A percentile compares a stretch with the other conserved stretches of the same genome.
Evolutionary conservation across 352 stramenopile genomes (phyloP).

Genomic region (Globisporangium middletonii): DNA sequence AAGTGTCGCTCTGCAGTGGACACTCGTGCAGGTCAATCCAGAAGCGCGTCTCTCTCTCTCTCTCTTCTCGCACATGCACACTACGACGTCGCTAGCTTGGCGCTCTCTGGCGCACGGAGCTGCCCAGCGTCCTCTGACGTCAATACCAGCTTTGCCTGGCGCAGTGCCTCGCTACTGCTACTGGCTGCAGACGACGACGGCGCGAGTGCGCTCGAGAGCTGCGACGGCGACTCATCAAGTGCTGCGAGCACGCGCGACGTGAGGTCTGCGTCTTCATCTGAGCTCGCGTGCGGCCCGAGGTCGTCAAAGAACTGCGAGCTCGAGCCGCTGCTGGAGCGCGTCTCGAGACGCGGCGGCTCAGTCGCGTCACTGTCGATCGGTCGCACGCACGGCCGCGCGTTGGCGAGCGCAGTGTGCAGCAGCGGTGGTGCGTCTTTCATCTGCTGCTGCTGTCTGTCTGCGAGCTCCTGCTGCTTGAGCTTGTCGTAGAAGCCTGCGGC

Average conservation of each 20-base stretch:
- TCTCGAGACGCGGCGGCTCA: slow-evolving; percentile 7
- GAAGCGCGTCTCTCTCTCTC: too few relatives aligned
- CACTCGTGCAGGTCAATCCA: too few relatives aligned
- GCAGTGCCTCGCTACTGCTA: not conserved
- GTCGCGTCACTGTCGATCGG: slow-evolving; percentile 33
- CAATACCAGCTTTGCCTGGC: not conserved
- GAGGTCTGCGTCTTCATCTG: slow-evolving; percentile 50
- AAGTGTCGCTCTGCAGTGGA: not conserved
- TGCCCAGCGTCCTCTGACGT: not conserved
- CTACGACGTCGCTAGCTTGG: too few relatives aligned
- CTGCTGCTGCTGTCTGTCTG: slow-evolving; percentile 3
- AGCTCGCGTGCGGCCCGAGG: slow-evolving; percentile 1
- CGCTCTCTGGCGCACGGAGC: not conserved
- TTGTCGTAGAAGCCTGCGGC: slow-evolving; percentile 51
- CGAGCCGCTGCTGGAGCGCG: slow-evolving; percentile 27
- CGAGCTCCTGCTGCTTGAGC: slow-evolving; percentile 19
- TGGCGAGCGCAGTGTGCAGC: slow-evolving; percentile 44
- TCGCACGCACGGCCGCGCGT: slow-evolving; percentile 53
- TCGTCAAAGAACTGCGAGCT: slow-evolving; percentile 22
- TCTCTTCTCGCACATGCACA: too few relatives aligned
- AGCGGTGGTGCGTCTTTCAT: slow-evolving; percentile 14
- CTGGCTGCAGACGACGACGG: not conserved
- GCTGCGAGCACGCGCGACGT: slow-evolving; percentile 51
- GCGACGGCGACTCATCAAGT: slow-evolving; percentile 30
- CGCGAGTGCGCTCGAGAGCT: not conserved